These are phyloP conservation scores for Byssothecium circinans DNA, from an alignment of 2,329 filamentous ascomycete genomes.

Conservation along the genomic window DNA sequence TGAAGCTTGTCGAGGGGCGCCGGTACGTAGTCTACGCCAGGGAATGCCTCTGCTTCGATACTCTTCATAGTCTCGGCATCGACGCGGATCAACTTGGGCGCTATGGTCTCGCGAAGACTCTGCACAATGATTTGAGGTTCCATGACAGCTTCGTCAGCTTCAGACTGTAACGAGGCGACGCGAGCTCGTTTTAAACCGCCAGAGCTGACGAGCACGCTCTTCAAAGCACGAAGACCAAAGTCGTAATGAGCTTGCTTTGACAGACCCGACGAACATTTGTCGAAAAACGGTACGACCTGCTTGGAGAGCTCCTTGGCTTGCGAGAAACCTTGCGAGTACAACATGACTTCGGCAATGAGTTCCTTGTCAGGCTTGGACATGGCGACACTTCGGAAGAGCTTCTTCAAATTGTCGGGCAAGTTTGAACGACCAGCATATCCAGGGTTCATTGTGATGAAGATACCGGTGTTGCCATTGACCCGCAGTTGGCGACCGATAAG, in stretches of 20 bases:
- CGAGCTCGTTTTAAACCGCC: constrained; percentile 90
- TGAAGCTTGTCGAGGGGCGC: constrained; percentile 81
- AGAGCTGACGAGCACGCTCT: constrained; percentile 97
- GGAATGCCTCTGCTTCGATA: constrained; percentile 86
- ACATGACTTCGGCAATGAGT: constrained; percentile 98
- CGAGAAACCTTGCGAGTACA: constrained; percentile 98
- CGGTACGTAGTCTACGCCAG: constrained; percentile 88
- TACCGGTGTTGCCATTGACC: constrained; percentile 91
- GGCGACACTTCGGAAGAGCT: constrained; percentile 96
- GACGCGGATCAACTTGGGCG: constrained; percentile 89
- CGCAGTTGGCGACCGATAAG: constrained; percentile 86
- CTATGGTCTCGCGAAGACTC: constrained; percentile 96
- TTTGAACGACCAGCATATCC: constrained; percentile 98
- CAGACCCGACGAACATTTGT: constrained; percentile 76
- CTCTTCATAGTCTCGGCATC: constrained; percentile 86
- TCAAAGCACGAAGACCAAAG: constrained; percentile 94
- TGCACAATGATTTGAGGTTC: constrained; percentile 98
- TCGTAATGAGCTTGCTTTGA: constrained; percentile 99
- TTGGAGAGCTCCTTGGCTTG: constrained; percentile 92
- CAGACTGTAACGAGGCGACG: constrained; percentile 60
- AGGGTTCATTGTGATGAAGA: constrained; percentile 99
- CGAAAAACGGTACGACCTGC: constrained; percentile 97
- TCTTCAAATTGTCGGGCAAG: constrained; percentile 98
- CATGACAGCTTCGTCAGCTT: constrained; percentile 69
- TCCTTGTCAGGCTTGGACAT: constrained; percentile 99